Base-by-base conservation (phyloP, 305 asterid genomes). In the Coffea humblotiana region DNA sequence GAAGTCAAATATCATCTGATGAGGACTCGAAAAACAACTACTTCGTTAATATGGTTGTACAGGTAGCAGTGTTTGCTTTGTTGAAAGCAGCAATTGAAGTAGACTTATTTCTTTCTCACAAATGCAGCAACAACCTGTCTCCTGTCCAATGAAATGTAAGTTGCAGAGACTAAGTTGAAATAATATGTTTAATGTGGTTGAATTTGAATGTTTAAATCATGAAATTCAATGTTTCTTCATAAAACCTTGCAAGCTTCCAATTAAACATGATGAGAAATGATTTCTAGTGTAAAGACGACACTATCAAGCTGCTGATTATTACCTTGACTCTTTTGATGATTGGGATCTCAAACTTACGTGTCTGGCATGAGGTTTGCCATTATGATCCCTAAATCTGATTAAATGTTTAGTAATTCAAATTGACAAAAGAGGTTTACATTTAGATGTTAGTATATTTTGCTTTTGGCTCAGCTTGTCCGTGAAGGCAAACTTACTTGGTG, bases 51-150 rank as follows among this genome's bases (percentile, higher is more conserved):
- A 49, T 48, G 67, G 23, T 35, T 81, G 43, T 81, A 66, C 92
- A 92, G 96, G 98, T 88, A 80, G 94, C 97, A 49, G 88, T 83
- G 23, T 93, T 92, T 89, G 93, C 93, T 75, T 80, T 92, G 84
- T 86, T 92, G 77, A 87, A 86, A 85, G 95, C 96, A 72, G 92
- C 88, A 71, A 86, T 88, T 51, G 91, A 90, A 81, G 95, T 90
- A 81, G 97, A 93, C 76, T 60, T 79, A 65, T 84, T 90, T 89
- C 97, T 90, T 81, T 90, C 96, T 60, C 97, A 88, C 54, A 93
- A 93, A 75, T 94, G 94, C 82, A 78, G 86, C 87, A 88, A 80
- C 92, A 85, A 80, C 80, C 86, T 87, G 43, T 90, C 95, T 84
- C 82, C 91, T 65, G 95, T 89, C 73, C 78, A 76, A 76, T 37